Conservation (phyloP, 129 eudicot species). For the Escallonia rubra region DNA sequence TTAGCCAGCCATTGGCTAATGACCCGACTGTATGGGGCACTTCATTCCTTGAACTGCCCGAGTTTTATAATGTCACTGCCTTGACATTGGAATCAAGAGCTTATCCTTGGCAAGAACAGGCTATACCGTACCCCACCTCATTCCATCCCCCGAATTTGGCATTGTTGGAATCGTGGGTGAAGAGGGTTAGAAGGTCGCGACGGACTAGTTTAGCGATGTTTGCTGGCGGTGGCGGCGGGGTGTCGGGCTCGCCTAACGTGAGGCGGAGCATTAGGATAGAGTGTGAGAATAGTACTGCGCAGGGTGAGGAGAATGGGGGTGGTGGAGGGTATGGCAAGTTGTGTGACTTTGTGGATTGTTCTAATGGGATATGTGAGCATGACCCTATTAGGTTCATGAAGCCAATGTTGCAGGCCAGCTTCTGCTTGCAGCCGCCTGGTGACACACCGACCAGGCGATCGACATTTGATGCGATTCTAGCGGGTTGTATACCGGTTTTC, state of each 20-base stretch:
- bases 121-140: slow-evolving; percentile 76
- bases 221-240: slow-evolving; percentile 81
- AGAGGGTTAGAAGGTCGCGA: slow-evolving; percentile 40
- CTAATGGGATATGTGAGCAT: slow-evolving; percentile 77
- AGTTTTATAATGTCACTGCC: slow-evolving; percentile 58
- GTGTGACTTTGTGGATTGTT: slow-evolving; percentile 82
- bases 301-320: slow-evolving; percentile 16
- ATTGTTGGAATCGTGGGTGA: slow-evolving; percentile 56
- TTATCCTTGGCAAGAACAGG: slow-evolving; percentile 75
- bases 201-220: slow-evolving; percentile 55
- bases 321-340: slow-evolving; percentile 26
- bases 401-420: slow-evolving; percentile 81
- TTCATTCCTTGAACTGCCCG: slow-evolving; percentile 65
- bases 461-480: slow-evolving; percentile 67
- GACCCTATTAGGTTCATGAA: slow-evolving; percentile 81
- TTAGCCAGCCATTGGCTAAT: slow-evolving; percentile 40
- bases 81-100: slow-evolving; percentile 65
- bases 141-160: slow-evolving; percentile 81
- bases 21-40: slow-evolving; percentile 67
- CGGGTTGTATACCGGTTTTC: slow-evolving; percentile 92
- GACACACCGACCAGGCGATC: slow-evolving; percentile 87
- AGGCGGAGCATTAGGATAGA: slow-evolving; percentile 76
- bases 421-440: slow-evolving; percentile 90
- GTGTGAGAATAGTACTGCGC: slow-evolving; percentile 27
- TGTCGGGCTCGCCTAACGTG: slow-evolving; percentile 58